Percentiles rank a stretch among this genome's conserved stretches.
phyloP scores from a whole-genome alignment of 2,329 filamentous ascomycete genomes.

The Macrophomina tecta region DNA sequence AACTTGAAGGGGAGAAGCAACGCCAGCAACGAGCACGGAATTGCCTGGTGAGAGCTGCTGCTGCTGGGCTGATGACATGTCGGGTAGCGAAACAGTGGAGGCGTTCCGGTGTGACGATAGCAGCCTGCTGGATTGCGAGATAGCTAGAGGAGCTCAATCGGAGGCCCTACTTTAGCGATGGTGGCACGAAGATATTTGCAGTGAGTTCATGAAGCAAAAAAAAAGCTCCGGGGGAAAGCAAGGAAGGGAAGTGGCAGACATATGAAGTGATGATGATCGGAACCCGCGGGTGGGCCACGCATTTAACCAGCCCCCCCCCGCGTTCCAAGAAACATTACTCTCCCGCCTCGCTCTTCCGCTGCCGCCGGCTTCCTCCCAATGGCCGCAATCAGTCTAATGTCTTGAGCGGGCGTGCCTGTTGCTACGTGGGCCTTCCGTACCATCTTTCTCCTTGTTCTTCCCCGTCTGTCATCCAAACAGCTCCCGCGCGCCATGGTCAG shows the following conservation, averaged over 20 bases:
- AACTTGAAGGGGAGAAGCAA: slow-evolving; percentile 9
- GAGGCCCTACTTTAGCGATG: not conserved
- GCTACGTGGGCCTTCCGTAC: not conserved
- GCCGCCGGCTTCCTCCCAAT: not conserved
- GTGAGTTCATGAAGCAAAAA: not conserved
- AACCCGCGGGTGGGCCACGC: not conserved
- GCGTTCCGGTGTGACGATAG: not conserved
- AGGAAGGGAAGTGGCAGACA: not conserved
- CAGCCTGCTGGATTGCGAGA: not conserved
- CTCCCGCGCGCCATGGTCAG: not conserved
- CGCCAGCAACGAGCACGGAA: slow-evolving; percentile 12
- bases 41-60: not conserved
- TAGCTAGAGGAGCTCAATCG: not conserved
- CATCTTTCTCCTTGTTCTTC: not conserved
- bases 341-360: not conserved
- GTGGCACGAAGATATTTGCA: not conserved
- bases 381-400: not conserved
- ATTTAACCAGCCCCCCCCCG: no score
- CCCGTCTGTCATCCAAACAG: not conserved
- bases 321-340: no score
- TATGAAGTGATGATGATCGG: not conserved
- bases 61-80: not conserved
- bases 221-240: not conserved
- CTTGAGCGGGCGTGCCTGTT: not conserved
- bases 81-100: not conserved